Evolutionary conservation across 495 filamentous ascomycete genomes (phyloP).

Genomic region (Penicillium daleae): DNA sequence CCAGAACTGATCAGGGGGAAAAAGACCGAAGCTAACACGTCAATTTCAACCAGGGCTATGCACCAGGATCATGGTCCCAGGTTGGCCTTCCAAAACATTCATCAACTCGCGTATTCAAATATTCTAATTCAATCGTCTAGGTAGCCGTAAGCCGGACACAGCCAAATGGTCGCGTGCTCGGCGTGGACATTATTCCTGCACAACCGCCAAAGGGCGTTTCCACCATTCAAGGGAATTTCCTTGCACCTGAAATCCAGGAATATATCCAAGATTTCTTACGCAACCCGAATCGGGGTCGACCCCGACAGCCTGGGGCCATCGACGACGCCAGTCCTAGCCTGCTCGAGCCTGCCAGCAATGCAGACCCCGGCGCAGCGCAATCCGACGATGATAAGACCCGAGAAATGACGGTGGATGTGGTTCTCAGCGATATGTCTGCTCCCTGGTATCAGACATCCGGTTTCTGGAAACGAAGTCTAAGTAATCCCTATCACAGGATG

Average conservation of each 20-base stretch:
- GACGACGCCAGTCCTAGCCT: slow-evolving; percentile 16
- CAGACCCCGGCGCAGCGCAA: not conserved
- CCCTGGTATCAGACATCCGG: slow-evolving; percentile 84
- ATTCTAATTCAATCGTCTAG: slow-evolving; percentile 38
- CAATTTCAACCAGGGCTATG: slow-evolving; percentile 69
- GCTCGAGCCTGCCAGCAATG: slow-evolving; percentile 14
- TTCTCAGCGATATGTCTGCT: slow-evolving; percentile 97
- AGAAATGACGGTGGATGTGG: slow-evolving; percentile 79
- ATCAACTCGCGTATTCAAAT: not conserved
- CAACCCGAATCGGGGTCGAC: slow-evolving; percentile 64
- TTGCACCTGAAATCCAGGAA: slow-evolving; percentile 67
- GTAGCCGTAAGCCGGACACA: slow-evolving; percentile 80
- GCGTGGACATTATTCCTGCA: slow-evolving; percentile 91
- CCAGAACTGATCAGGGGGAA: not conserved
- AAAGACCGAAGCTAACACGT: slow-evolving; percentile 14
- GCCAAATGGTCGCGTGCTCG: slow-evolving; percentile 78
- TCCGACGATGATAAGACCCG: slow-evolving; percentile 5
- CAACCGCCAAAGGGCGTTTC: slow-evolving; percentile 87
- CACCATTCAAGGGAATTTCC: slow-evolving; percentile 92
- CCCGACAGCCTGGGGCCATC: slow-evolving; percentile 28
- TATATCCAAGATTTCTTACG: slow-evolving; percentile 75
- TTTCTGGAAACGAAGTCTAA: slow-evolving; percentile 82
- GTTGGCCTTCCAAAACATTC: slow-evolving; percentile 40
- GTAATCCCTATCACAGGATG: slow-evolving; percentile 94
- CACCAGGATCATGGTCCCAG: slow-evolving; percentile 94